Evolutionary conservation across 2,329 filamentous ascomycete species (phyloP).

Genomic region (Cladobotryum mycophilum): DNA sequence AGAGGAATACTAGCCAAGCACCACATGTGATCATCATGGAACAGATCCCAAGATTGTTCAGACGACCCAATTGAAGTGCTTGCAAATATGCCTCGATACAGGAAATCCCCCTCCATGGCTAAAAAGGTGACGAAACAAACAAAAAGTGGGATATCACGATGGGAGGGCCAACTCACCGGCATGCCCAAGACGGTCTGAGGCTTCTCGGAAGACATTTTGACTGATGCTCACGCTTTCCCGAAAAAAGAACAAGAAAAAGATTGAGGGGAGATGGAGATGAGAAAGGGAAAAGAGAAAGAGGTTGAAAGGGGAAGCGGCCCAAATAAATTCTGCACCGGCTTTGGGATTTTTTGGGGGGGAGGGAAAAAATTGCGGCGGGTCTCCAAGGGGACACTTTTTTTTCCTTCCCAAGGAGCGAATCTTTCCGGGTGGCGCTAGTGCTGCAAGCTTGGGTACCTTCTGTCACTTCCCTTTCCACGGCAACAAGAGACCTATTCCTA

Average conservation of each 20-base stretch:
- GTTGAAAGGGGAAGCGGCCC: conserved; percentile 35
- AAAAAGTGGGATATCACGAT: conserved; percentile 13
- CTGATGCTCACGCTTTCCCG: conserved; percentile 34
- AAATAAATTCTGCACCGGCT: conserved; percentile 41
- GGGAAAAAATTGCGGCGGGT: conserved; percentile 48
- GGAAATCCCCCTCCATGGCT: conserved; percentile 10
- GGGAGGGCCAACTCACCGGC: conserved; percentile 50
- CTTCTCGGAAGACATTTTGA: conserved; percentile 50
- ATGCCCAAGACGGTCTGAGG: conserved; percentile 59
- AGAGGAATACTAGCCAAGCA: not conserved
- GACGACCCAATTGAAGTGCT: conserved; percentile 17
- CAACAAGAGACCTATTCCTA: conserved; percentile 17
- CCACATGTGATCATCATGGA: not conserved
- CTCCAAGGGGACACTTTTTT: conserved; percentile 40
- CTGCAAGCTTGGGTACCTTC: conserved; percentile 12
- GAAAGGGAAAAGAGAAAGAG: conserved; percentile 38
- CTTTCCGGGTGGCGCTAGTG: conserved; percentile 33
- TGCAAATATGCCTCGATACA: not conserved
- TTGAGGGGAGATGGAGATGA: conserved; percentile 55
- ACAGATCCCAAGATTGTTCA: not conserved
- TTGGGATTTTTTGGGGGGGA: conserved; percentile 35
- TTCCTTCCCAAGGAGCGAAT: conserved; percentile 28
- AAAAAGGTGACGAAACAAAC: conserved; percentile 12
- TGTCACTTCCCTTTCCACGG: conserved; percentile 20
- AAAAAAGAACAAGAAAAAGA: conserved; percentile 45